Evolutionary conservation across 495 filamentous ascomycete genomes (phyloP).

Genomic region (Penicillium fimorum): DNA sequence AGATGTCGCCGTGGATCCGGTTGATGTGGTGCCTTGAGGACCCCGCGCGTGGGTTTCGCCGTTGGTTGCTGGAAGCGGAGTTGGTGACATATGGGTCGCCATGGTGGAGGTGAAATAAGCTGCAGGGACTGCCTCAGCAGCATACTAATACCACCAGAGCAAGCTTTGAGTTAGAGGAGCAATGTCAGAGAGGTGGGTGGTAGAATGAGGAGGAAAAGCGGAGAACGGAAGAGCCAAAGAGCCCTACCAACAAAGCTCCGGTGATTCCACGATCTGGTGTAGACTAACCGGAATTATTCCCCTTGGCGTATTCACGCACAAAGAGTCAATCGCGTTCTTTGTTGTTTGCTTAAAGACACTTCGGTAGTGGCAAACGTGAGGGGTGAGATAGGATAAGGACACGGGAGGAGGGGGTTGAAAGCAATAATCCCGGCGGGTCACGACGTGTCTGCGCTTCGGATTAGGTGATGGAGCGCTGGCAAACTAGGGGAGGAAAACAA

Average conservation of each 20-base stretch:
- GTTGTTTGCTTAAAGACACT: slow-evolving; percentile 7
- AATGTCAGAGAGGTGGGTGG: slow-evolving; percentile 18
- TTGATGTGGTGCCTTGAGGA: slow-evolving; percentile 27
- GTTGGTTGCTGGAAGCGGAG: slow-evolving; percentile 38
- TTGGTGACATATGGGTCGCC: slow-evolving; percentile 33
- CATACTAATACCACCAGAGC: slow-evolving; percentile 9
- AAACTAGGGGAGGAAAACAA: slow-evolving; percentile 14
- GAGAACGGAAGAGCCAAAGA: slow-evolving; percentile 36
- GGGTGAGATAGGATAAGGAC: slow-evolving; percentile 23
- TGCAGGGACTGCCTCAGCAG: slow-evolving; percentile 24
- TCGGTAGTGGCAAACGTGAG: slow-evolving; percentile 21
- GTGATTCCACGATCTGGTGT: slow-evolving; percentile 20
- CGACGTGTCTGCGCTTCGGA: slow-evolving; percentile 21
- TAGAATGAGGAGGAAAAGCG: slow-evolving; percentile 26
- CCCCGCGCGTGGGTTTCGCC: slow-evolving; percentile 31
- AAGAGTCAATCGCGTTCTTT: slow-evolving; percentile 14
- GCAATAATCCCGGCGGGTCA: slow-evolving; percentile 30
- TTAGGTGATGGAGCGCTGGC: slow-evolving; percentile 16
- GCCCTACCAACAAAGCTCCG: slow-evolving; percentile 36
- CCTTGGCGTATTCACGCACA: slow-evolving; percentile 13
- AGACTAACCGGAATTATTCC: slow-evolving; percentile 20
- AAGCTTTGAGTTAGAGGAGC: slow-evolving; percentile 7
- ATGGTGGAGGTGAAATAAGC: slow-evolving; percentile 30
- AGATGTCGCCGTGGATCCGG: slow-evolving; percentile 36
- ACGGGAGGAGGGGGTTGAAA: slow-evolving; percentile 29